Base-by-base conservation (phyloP, 2,329 filamentous ascomycete species). In the Rosellinia necatrix region DNA sequence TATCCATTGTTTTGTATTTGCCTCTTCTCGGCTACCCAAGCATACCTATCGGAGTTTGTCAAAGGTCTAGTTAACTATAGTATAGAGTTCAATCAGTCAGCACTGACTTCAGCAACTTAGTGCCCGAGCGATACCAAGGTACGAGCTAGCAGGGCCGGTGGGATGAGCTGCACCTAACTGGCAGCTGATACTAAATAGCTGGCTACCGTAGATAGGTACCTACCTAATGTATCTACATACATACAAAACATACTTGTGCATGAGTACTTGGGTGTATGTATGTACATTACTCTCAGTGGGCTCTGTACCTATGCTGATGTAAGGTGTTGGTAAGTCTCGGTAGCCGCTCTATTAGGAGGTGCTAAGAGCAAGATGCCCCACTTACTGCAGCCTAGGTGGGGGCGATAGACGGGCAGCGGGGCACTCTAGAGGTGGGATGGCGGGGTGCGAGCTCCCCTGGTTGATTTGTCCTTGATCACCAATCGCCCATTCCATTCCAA, bases 311-410 rank as follows among this genome's bases (percentile, higher is more conserved):
- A 25, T 60, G 64, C 64, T 66, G 64, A 67, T 65, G 65, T 67
- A 67, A 67, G 61, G 58, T 50, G 61, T 66, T 67, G 59, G 65
- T 67, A 64, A 66, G 61, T 49, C 58, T 57, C 57, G 30, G 22
- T 30, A 27, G 47, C 30, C 37, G 30, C 27, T 25, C 30, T 15
- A 46, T 19, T 9, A 22, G 29, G 9, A 17, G 24, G 13, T 6
- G 9, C 40, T 52, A 35, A 22, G 17, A 41, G 27, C 32, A 22
- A 52, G 37, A 25, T 51, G 48, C 48, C 24, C 15, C 21, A 6
- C 25, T 50, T 30, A 49, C 44, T 43, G 49, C 46, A 49, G 43
- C 49, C 25, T n/a, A n/a, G n/a, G n/a, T n/a, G n/a, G n/a, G n/a
- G n/a, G n/a, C 21, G 30, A 35, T 12, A 17, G 25, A 19, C n/a